Conservation (phyloP, 345 rosid species). For the Camelina neglecta region DNA sequence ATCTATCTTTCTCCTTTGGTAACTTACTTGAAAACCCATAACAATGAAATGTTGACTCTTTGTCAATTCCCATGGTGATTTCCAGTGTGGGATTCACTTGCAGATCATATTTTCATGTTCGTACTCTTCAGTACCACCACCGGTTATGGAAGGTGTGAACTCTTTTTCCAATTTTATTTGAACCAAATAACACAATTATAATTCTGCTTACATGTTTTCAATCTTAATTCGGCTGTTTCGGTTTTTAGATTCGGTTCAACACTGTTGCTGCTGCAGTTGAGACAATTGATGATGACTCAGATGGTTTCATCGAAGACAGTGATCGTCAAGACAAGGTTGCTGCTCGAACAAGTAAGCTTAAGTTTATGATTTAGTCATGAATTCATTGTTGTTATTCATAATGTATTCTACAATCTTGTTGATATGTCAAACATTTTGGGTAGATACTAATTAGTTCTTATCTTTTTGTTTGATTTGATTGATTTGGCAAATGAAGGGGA, state of each 20-base stretch:
- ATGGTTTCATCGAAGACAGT: conserved; percentile 36
- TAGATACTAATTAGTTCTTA: conserved; percentile 9
- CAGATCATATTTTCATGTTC: conserved; percentile 51
- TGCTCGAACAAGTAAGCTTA: conserved; percentile 37
- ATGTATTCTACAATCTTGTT: neutral
- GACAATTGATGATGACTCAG: conserved; percentile 57
- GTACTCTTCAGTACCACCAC: conserved; percentile 45
- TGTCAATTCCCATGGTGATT: conserved; percentile 51
- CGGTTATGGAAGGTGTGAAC: conserved; percentile 63
- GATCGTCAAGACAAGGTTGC: conserved; percentile 29
- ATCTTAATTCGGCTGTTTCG: conserved; percentile 5
- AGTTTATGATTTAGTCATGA: neutral
- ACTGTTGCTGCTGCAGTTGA: conserved; percentile 53
- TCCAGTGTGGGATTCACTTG: conserved; percentile 55
- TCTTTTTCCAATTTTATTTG: conserved; percentile 13
- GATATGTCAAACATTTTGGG: neutral
- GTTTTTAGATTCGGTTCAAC: conserved; percentile 48
- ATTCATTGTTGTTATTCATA: neutral
- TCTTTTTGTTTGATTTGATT: neutral
- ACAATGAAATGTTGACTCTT: conserved; percentile 48
- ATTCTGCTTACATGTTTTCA: neutral
- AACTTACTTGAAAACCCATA: conserved; percentile 32
- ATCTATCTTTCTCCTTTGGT: neutral
- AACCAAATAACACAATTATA: neutral
- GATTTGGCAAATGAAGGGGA: conserved; percentile 34